Conservation (phyloP, 1,284 basidiomycete genomes). For the Cryptococcus sp. region DNA sequence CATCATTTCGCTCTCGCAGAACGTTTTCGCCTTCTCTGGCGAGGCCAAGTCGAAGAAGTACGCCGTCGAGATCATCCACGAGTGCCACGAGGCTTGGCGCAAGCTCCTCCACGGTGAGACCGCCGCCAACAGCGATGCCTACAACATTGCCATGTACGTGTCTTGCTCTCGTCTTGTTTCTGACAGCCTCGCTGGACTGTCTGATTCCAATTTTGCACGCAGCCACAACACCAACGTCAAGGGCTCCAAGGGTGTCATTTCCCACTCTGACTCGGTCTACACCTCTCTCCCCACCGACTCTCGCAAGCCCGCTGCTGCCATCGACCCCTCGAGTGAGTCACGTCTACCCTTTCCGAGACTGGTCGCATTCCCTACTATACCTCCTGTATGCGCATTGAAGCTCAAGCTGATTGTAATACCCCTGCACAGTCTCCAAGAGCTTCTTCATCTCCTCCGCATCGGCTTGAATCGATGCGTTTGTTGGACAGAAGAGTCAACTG, state of each 20-base stretch:
- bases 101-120: constrained; percentile 81
- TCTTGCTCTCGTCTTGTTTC: constrained; percentile 19
- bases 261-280: constrained; percentile 67
- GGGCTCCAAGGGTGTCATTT: constrained; percentile 71
- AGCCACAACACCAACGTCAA: constrained; percentile 64
- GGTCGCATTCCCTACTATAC: neutral
- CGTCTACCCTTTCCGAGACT: constrained; percentile 13
- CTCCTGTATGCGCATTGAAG: neutral
- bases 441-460: constrained; percentile 64
- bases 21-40: constrained; percentile 98
- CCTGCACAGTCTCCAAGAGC: constrained; percentile 40
- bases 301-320: constrained; percentile 75
- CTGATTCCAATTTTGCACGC: constrained; percentile 1
- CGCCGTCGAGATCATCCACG: constrained; percentile 97
- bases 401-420: constrained; percentile 6
- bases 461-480: constrained; percentile 56
- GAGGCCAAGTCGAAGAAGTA: constrained; percentile 99
- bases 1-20: constrained; percentile 50
- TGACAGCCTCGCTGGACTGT: neutral
- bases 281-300: constrained; percentile 73
- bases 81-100: constrained; percentile 99
- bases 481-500: constrained; percentile 5
- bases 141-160: constrained; percentile 77
- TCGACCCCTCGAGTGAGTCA: constrained; percentile 80
- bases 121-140: constrained; percentile 67